Evolutionary conservation across 176 grass and related monocot genomes (phyloP), one percentile per base, ranked within the genome.

Genomic region (Oropetium thomaeum): DNA sequence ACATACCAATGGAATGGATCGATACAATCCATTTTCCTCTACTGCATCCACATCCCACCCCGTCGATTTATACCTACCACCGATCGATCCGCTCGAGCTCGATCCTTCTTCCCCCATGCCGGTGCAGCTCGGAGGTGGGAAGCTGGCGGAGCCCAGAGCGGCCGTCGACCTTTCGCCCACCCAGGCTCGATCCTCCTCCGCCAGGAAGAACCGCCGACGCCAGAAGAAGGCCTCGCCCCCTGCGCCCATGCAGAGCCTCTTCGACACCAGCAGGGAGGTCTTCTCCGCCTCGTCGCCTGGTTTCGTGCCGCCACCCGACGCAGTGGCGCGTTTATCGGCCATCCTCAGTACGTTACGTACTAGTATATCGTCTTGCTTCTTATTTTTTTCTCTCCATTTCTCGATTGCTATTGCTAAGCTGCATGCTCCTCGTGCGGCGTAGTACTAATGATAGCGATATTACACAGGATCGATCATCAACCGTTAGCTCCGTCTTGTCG

Each of bases 241-340:
- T 3, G 19, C 27, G 12, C 63, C 67, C 7, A 81, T 98, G 62
- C 95, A 92, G 87, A 82, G 72, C 22, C 80, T 98, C 41, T 92
- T 87, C 68, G 82, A 88, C 55, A 87, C 83, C 23, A 93, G 95
- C 85, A 72, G 29, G 62, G 86, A 80, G 42, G 81, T 94, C 41
- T 92, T 98, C 62, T 42, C 62, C 0, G 58, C 14, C 10, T 91
- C 80, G 0, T 77, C 43, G 10, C 83, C 89, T 2, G 86, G 91
- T 14, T 41, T 87, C 52, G 78, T 93, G 13, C 95, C 91, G 1
- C 80, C 81, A 30, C 68, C 71, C 10, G 63, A 89, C 16, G 81
- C 86, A 83, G 81, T 98, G 19, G 38, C 16, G 17, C 86, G 89
- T 14, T 91, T 98, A 70, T 61, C 55, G 0, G 60, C 5, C 15